Evolutionary conservation across 2,329 filamentous ascomycete species (phyloP).

Genomic region (Aspergillus hiratsukae): DNA sequence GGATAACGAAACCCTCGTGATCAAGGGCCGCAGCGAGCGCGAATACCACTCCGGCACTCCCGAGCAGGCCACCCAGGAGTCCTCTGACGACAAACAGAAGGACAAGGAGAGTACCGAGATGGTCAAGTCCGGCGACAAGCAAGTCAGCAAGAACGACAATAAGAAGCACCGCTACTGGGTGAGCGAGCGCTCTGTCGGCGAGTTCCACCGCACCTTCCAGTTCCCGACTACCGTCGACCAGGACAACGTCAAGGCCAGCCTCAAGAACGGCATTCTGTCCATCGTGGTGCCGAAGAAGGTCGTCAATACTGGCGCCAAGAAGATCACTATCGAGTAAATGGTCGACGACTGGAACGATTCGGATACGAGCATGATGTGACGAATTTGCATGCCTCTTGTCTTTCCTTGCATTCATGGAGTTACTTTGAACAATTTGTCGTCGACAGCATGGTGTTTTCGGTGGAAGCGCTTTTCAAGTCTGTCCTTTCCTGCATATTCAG

Average conservation of each 20-base stretch:
- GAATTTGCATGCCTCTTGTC: background rate
- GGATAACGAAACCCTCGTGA: conserved; percentile 44
- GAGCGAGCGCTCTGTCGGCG: conserved; percentile 55
- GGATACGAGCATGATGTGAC: conserved; percentile 4
- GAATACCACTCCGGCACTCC: conserved; percentile 33
- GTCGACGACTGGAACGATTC: background rate
- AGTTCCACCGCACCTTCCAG: conserved; percentile 56
- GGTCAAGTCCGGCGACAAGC: conserved; percentile 27
- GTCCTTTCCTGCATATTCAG: background rate
- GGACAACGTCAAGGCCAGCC: conserved; percentile 55
- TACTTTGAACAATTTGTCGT: too few species aligned
- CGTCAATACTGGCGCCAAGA: conserved; percentile 44
- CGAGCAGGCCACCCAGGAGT: conserved; percentile 45
- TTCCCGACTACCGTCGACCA: conserved; percentile 57
- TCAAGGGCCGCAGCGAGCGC: conserved; percentile 43
- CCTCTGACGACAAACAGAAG: conserved; percentile 22
- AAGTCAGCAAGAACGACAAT: conserved; percentile 12
- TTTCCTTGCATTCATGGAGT: background rate
- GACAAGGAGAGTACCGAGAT: conserved; percentile 17
- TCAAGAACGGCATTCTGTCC: conserved; percentile 58
- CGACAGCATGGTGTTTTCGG: too few species aligned
- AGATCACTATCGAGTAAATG: conserved; percentile 54
- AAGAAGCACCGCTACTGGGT: conserved; percentile 52
- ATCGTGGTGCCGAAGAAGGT: conserved; percentile 54
- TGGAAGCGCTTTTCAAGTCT: too few species aligned